Base-by-base conservation (phyloP, 2,329 filamentous ascomycete species). In the Aspergillus versicolor region DNA sequence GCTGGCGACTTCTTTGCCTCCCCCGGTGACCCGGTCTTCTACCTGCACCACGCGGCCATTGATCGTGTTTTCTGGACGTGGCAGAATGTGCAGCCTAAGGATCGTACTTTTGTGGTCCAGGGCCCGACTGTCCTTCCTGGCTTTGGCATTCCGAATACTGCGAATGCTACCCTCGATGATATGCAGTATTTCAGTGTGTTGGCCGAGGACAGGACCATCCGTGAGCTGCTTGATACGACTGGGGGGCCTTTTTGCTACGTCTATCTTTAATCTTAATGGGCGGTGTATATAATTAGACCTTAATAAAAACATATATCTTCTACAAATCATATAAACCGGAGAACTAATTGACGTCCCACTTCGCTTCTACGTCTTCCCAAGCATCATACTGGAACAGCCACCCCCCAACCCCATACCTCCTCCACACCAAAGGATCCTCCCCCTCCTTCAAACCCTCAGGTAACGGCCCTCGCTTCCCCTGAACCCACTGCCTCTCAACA, bases 231-330 rank as follows among this genome's bases (percentile, higher is more conserved):
- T 64, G 75, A 71, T 52, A 79, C 78, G 0, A 66, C 77, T 8
- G 74, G 57, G n/a, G 78, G 78, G 3, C 77, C 74, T 4, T 79
- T 80, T 57, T 81, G 78, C 59, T 81, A 80, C 56, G 68, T 78
- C 4, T 80, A 80, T 61, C 62, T 65, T 5, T 75, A 62, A 47
- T 55, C 9, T 30, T 30, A 24, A 24, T 5, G 5, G 24, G 5
- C 24, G 4, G 5, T 24, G 24, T 24, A 24, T 24, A 24, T 24
- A 24, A 24, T 6, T 24, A 24, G 24, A 24, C 24, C 24, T 24
- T 24, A 24, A 7, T 24, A 1, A 1, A 7, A 24, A 24, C 24
- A 24, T 6, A 24, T 24, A 24, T 7, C 5, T 6, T 21, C 21
- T 21, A 21, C 21, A 21, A 21, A 21, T 3, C 19, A 21, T 21